Base-by-base conservation (phyloP, 768 basidiomycete genomes). In the Phanerochaete carnosa region DNA sequence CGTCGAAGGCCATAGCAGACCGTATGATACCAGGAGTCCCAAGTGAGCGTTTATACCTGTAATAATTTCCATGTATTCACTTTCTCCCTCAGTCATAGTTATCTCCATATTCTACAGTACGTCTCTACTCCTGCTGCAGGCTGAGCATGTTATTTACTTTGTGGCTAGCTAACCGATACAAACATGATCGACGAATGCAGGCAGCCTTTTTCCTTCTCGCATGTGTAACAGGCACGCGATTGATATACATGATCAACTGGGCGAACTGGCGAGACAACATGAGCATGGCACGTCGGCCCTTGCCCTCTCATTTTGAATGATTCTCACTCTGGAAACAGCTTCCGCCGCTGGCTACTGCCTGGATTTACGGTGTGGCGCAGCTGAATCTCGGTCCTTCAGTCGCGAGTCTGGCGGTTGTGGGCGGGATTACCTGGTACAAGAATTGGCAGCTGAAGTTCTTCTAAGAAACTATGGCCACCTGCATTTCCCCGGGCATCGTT, bases 21-120 rank as follows among this genome's bases (percentile, higher is more conserved):
- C 83, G 85, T 65, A 82, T 92, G 78, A 58, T 82, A 28, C 76
- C 84, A 22, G 82, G 87, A 29, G 76, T 90, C 30, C 92, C 92
- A n/a, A 87, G 92, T 94, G 87, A 78, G 51, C 62, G 16, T 29
- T 19, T 29, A 23, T 32, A 46, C 58, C 45, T 29, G 30, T 25
- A 22, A 28, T 33, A 28, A 49, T 55, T 51, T n/a, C 33, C 29
- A 47, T 35, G 35, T 26, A 23, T 33, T 32, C 49, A 57, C 12
- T 26, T 37, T 54, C 19, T 45, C 23, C 8, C 15, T 4, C 62
- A 94, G 92, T 92, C 61, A 73, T 94, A 58, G 82, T 86, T 1
- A 55, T 91, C 45, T 89, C 92, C 70, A 81, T 93, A 54, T 90
- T 90, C 69, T 90, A 87, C 72, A 85, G 90, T 89, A 68, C 64